Evolutionary conservation across 176 grass and related monocot species (phyloP), one percentile per base, ranked within the genome.

Genomic region (Paspalum vaginatum): DNA sequence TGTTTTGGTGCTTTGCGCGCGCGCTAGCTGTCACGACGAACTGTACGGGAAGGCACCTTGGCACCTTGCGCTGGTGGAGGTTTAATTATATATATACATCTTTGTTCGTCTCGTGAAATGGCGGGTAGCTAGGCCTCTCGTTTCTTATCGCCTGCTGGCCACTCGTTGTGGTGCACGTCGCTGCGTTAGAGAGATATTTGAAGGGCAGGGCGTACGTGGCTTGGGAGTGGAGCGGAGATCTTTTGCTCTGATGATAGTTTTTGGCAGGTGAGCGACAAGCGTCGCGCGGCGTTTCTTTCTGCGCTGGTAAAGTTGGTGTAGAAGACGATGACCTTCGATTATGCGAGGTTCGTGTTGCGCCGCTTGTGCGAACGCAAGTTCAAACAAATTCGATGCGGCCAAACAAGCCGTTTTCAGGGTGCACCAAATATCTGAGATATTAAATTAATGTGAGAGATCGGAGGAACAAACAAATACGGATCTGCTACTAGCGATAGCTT

Each of bases 91-190:
- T 83, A 65, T 68, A 79, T 81, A 67, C 17, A 82, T 72, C 83
- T 54, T 52, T 42, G 57, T 57, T 18, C 44, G 14, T 65, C 7
- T 32, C 32, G 32, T 32, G 2, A 32, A 32, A 32, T 32, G 32
- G 32, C 32, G 32, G 32, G 32, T 32, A 32, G 32, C 32, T n/a
- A n/a, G 84, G 52, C 72, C 92, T 76, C 84, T 25, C 81, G 58
- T 77, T 84, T 81, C 83, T 84, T 91, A 94, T 94, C 92, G 15
- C 11, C 6, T 65, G 5, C 7, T 48, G 27, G 45, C 88, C 83
- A 91, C 57, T 81, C 17, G 48, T 0, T 8, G 10, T 2, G 63
- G 8, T 14, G 46, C 88, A 88, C 88, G 68, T 77, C 25, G 59
- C 65, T 6, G 0, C 2, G 0, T 42, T 45, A 32, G 24, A 0